Conservation (phyloP, 192 early-diverging fungal genomes). For the Borealophlyctis nickersoniae region DNA sequence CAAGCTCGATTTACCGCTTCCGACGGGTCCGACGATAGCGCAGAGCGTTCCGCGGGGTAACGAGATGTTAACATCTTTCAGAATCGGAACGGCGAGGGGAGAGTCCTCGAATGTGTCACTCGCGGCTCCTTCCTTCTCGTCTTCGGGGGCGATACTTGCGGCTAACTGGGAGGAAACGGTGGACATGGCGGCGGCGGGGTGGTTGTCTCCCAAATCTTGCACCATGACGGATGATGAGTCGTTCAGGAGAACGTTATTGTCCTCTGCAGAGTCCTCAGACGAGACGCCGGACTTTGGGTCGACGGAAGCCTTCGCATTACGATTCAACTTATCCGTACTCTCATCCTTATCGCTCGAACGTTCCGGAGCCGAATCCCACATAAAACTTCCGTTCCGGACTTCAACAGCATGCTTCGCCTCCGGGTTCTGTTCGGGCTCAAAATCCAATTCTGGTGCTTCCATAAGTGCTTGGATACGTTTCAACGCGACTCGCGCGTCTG, state of each 20-base stretch:
- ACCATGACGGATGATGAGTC: no score
- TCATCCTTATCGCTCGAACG: neutral
- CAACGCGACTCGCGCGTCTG: neutral
- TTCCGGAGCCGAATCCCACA: slow-evolving; percentile 44
- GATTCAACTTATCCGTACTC: neutral
- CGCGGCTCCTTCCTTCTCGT: no score
- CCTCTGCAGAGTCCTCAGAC: no score
- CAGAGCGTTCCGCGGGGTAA: slow-evolving; percentile 53
- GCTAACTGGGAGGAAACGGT: no score
- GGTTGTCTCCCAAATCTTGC: no score
- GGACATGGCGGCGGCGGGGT: no score
- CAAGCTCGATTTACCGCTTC: slow-evolving; percentile 64
- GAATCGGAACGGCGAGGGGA: neutral
- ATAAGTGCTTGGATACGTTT: neutral
- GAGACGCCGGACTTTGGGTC: slow-evolving; percentile 3
- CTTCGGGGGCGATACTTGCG: no score
- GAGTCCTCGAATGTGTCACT: no score
- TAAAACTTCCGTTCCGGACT: slow-evolving; percentile 51
- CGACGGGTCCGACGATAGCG: slow-evolving; percentile 61
- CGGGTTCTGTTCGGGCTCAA: slow-evolving; percentile 38
- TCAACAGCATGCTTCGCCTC: slow-evolving; percentile 44
- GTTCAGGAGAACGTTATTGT: no score
- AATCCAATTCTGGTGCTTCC: slow-evolving; percentile 28
- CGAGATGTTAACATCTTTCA: slow-evolving; percentile 44
- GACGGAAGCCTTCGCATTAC: neutral